Percentiles rank a stretch among this genome's conserved stretches.
These are phyloP conservation scores for Halophytophthora polymorphica DNA, from an alignment of 352 stramenopile genomes.

Conservation along the genomic window DNA sequence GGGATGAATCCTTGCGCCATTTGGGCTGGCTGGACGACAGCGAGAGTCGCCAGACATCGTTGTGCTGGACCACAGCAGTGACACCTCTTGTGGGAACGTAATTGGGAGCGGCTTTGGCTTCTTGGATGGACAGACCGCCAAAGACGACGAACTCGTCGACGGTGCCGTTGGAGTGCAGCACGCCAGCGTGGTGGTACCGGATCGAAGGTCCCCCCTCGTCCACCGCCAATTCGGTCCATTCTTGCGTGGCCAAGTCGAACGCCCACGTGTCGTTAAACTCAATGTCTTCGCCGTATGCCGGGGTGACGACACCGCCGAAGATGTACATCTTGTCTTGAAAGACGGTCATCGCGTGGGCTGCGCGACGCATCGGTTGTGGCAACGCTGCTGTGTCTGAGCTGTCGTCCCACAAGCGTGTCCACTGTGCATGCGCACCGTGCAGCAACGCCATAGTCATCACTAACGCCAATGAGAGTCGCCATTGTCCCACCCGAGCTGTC, in stretches of 20 bases:
- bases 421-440: constrained; percentile 25
- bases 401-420: constrained; percentile 45
- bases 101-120: constrained; percentile 3
- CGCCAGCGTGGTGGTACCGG: constrained; percentile 41
- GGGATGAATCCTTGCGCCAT: constrained; percentile 39
- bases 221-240: constrained; percentile 30
- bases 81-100: constrained; percentile 2
- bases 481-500: neutral
- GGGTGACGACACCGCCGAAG: constrained; percentile 52
- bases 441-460: neutral
- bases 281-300: constrained; percentile 33
- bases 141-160: constrained; percentile 51
- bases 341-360: constrained; percentile 45
- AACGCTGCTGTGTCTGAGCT: constrained; percentile 12
- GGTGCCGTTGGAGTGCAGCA: constrained; percentile 36
- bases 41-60: constrained; percentile 50
- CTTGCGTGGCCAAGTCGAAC: constrained; percentile 36
- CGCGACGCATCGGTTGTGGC: constrained; percentile 40
- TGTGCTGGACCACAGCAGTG: constrained; percentile 41
- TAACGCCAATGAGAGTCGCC: neutral
- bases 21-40: constrained; percentile 17
- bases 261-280: constrained; percentile 79
- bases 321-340: constrained; percentile 58
- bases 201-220: constrained; percentile 24
- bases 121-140: constrained; percentile 41